Base-by-base conservation (phyloP, 2,329 filamentous ascomycete species). In the Drechmeria coniospora region DNA sequence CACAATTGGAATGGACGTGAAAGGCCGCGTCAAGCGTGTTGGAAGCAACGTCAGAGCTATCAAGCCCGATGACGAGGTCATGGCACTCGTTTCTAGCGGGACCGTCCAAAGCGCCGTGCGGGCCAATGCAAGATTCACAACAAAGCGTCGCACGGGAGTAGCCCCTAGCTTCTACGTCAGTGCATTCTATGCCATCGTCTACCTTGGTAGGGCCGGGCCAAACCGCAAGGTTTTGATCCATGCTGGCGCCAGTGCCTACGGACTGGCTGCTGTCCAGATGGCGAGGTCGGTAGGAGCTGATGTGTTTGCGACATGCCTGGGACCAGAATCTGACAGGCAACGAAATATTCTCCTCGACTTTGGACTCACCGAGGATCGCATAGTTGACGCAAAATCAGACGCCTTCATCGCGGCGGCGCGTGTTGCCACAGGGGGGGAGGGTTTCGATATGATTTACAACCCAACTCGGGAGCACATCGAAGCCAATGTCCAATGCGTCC, bases 391-490 rank as follows among this genome's bases (percentile, higher is more conserved):
- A 0, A 46, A 50, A 15, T 42, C 47, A 5, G 48, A 52, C 15
- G 41, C 36, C 12, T 53, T 58, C 12, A 47, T 53, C 8, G 36
- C 41, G 1, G 28, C 36, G 4, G 35, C 63, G 19, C 37, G 47
- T 15, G 34, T 44, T 0, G 29, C 46, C 12, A 61, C 56, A 1
- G 34, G 32, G 10, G 43, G 39, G 3, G 36, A 35, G 17, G 52
- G 52, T 9, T 41, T 63, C 2, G 56, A 66, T 24, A 32, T 63
- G 4, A 45, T 65, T 2, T 62, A 63, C 28, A 61, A 64, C 34
- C 49, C 62, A 0, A 57, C 61, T 0, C 51, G 52, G 26, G 39
- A 47, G 7, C 37, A 51, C 20, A 28, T 50, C 4, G 45, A 50
- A 3, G 31, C 40, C 4, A 51, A 45, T 30, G 37, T 47, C 10